Evolutionary conservation across 2,329 filamentous ascomycete genomes (phyloP).

Genomic region (Beauveria bassiana): DNA sequence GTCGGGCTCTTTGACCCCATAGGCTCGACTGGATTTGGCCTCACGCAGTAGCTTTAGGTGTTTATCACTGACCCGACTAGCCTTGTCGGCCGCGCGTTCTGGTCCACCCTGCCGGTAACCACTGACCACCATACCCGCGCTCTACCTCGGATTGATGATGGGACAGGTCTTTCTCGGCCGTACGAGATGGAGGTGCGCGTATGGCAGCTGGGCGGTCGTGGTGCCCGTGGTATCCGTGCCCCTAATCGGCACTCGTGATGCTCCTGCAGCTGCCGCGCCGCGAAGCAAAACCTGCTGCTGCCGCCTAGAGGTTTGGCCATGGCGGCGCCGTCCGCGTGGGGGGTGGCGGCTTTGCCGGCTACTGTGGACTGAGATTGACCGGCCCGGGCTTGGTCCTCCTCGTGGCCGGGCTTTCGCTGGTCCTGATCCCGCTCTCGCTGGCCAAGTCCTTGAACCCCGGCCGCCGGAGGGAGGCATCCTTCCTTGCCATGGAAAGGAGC

Average conservation of each 20-base stretch:
- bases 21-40: slow-evolving; percentile 32
- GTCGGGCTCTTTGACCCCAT: slow-evolving; percentile 55
- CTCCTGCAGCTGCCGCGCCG: slow-evolving; percentile 23
- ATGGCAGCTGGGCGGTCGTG: slow-evolving; percentile 33
- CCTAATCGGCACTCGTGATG: slow-evolving; percentile 24
- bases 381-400: slow-evolving; percentile 25
- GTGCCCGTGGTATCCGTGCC: slow-evolving; percentile 26
- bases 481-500: slow-evolving; percentile 24
- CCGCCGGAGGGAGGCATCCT: slow-evolving; percentile 23
- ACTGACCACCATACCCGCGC: slow-evolving; percentile 24
- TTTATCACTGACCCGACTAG: slow-evolving; percentile 56
- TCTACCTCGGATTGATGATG: slow-evolving; percentile 25
- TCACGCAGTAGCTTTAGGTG: slow-evolving; percentile 30
- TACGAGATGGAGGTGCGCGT: slow-evolving; percentile 32
- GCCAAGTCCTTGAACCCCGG: slow-evolving; percentile 26
- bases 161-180: slow-evolving; percentile 27
- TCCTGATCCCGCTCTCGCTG: slow-evolving; percentile 29
- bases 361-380: slow-evolving; percentile 25
- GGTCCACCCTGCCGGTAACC: slow-evolving; percentile 49
- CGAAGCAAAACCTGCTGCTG: neutral
- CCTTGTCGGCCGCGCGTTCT: slow-evolving; percentile 51
- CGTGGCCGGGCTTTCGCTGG: slow-evolving; percentile 24
- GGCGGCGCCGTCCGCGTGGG: neutral
- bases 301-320: neutral
- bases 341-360: slow-evolving; percentile 17